Conservation (phyloP, 139 green algal genomes). For the Chlorella sp. region DNA sequence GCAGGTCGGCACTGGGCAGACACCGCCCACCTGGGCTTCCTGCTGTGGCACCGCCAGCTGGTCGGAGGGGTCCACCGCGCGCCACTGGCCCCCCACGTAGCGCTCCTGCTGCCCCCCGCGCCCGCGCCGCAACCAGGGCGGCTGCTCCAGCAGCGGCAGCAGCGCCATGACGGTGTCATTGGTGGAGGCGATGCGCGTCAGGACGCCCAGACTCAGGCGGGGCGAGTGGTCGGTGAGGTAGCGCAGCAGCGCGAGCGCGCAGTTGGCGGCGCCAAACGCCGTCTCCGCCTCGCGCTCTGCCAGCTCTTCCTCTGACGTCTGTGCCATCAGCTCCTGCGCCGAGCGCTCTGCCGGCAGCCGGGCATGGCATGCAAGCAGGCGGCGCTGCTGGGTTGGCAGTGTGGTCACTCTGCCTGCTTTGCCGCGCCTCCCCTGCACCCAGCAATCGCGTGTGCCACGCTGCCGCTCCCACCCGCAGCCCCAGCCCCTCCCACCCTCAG, state of each 20-base stretch:
- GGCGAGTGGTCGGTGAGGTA: conserved; percentile 80
- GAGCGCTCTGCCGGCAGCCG: conserved; percentile 35
- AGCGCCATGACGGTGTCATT: conserved; percentile 80
- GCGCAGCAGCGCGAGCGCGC: conserved; percentile 70
- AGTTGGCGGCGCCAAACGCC: conserved; percentile 66
- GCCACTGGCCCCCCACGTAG: conserved; percentile 62
- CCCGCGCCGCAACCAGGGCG: conserved; percentile 67
- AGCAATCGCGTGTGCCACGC: no score
- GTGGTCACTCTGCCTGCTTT: no score
- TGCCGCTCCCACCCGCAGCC: no score
- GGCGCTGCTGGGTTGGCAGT: no score
- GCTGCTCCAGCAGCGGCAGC: conserved; percentile 76
- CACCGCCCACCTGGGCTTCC: conserved; percentile 67
- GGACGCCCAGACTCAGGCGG: conserved; percentile 64
- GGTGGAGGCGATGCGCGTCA: conserved; percentile 59
- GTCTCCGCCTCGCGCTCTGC: conserved; percentile 60
- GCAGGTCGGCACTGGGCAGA: background rate
- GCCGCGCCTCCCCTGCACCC: no score
- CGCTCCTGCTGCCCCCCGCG: conserved; percentile 30
- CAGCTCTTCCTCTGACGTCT: conserved; percentile 63
- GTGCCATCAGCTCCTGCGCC: conserved; percentile 48
- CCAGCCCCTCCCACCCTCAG: no score
- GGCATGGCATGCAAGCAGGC: no score
- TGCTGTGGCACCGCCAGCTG: conserved; percentile 67
- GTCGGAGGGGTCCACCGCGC: conserved; percentile 59